Evolutionary conservation across 83 land plant genomes (phyloP), one percentile per base, ranked within the genome.

Genomic region (Picea abies): DNA sequence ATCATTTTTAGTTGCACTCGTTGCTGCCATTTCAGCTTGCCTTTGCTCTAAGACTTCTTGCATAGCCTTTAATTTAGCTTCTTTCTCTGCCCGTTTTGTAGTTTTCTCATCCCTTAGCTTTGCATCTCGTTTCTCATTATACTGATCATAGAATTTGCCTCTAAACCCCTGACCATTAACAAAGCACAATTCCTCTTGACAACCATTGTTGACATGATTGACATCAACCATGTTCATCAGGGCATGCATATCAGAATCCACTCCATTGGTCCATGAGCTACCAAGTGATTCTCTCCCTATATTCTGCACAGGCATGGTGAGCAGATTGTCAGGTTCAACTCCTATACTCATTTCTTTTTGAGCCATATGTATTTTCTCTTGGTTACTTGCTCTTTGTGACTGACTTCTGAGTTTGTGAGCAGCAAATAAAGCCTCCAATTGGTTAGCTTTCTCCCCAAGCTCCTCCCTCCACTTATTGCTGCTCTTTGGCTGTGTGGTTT

Each of bases 31-130:
- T 83, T 95, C 96, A 60, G 96, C 84, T 67, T 84, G 87, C 69
- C 96, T 93, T 8, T 79, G 79, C 60, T 95, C 92, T 69, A 95
- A 87, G 65, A 83, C 89, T 84, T 95, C 96, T 70, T 88, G 92
- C 97, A 95, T 87, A 56, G 94, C 89, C 82, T 90, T 95, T 83
- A 95, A 70, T 76, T 83, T 90, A 35, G 96, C 94, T 86, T 93
- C 96, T 85, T 90, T 95, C 79, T 93, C 91, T 44, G 86, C 86
- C 73, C 89, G 62, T 32, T 85, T 91, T 0, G 87, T 80, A 52
- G 86, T 67, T 85, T 89, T 86, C 47, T 95, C 97, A 71, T 91
- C 92, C 79, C 86, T 87, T 67, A 93, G 85, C 76, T 93, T 95
- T 44, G 90, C 96, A 78, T 93, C 92, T 62, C 97, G 83, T 85